These are phyloP conservation scores for Clavispora phyllophila DNA, from an alignment of 805 yeast genomes.

Conservation along the genomic window DNA sequence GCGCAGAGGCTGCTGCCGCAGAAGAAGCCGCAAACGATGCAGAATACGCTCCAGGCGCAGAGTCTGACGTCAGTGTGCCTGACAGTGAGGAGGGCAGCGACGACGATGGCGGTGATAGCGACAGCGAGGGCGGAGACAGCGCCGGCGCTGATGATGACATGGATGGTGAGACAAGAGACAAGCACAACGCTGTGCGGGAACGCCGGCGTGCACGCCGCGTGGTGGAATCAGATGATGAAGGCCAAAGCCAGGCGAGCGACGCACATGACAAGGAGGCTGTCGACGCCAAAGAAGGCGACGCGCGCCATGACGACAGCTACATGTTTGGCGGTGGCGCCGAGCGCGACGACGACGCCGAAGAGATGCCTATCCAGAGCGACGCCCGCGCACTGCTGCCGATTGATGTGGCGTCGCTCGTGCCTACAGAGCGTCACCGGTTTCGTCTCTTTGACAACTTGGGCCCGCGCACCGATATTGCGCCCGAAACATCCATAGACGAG, in stretches of 20 bases:
- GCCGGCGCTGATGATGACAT: too few species aligned
- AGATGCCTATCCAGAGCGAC: conserved; percentile 14
- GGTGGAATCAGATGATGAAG: conserved; percentile 12
- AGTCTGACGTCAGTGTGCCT: conserved; percentile 17
- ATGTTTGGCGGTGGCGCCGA: conserved; percentile 14
- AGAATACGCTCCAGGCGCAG: conserved; percentile 11
- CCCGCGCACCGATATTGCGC: conserved; percentile 13
- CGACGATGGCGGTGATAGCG: conserved; percentile 6
- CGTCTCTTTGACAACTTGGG: conserved; percentile 26
- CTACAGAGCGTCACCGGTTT: conserved; percentile 3
- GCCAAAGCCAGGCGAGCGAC: too few species aligned
- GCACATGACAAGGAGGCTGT: conserved; percentile 7
- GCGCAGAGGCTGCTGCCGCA: conserved; percentile 12
- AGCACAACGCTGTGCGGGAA: neutral
- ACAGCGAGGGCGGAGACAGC: too few species aligned
- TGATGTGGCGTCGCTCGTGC: neutral
- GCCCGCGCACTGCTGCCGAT: neutral
- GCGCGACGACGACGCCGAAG: conserved; percentile 5
- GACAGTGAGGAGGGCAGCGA: conserved; percentile 11
- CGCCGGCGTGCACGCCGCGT: neutral
- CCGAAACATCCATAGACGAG: neutral
- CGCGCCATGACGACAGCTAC: conserved; percentile 13
- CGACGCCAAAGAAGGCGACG: conserved; percentile 11
- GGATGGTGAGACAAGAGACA: too few species aligned
- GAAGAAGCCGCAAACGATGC: conserved; percentile 36